phyloP scores from a whole-genome alignment of 2,329 filamentous ascomycete species.

The Paramyrothecium sp. region DNA sequence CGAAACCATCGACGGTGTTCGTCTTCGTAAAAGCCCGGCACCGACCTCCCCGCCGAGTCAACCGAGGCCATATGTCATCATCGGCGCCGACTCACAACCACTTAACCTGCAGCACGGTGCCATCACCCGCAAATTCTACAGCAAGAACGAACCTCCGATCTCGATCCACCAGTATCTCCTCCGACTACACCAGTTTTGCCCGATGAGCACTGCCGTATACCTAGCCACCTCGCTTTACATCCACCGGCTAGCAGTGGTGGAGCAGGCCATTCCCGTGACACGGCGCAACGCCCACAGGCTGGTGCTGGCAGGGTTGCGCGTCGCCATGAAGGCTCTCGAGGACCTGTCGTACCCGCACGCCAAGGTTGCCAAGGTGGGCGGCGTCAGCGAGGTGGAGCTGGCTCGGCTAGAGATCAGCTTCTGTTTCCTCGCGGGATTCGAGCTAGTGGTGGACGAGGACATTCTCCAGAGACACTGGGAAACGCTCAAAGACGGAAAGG shows the following conservation, averaged over 20 bases:
- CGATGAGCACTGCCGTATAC: conserved; percentile 91
- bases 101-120: conserved; percentile 77
- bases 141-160: conserved; percentile 81
- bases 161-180: conserved; percentile 79
- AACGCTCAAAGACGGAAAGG: conserved; percentile 25
- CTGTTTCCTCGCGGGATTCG: conserved; percentile 83
- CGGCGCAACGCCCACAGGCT: conserved; percentile 83
- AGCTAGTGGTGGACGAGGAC: conserved; percentile 57
- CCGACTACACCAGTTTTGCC: conserved; percentile 86
- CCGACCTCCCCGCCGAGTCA: conserved; percentile 20
- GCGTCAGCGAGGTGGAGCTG: conserved; percentile 79
- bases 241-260: conserved; percentile 73
- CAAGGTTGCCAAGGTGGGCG: conserved; percentile 83
- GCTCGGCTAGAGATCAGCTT: conserved; percentile 86
- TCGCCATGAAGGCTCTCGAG: conserved; percentile 94
- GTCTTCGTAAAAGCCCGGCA: conserved; percentile 38
- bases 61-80: conserved; percentile 55
- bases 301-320: conserved; percentile 77
- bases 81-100: conserved; percentile 69
- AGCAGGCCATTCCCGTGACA: conserved; percentile 77
- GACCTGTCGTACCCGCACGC: conserved; percentile 84
- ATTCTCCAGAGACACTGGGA: conserved; percentile 30
- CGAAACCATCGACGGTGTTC: conserved; percentile 54
- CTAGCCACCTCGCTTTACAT: conserved; percentile 88
- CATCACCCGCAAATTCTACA: conserved; percentile 91